Base-by-base conservation (phyloP, 208 protist species). In the Novymonas esmeraldas region DNA sequence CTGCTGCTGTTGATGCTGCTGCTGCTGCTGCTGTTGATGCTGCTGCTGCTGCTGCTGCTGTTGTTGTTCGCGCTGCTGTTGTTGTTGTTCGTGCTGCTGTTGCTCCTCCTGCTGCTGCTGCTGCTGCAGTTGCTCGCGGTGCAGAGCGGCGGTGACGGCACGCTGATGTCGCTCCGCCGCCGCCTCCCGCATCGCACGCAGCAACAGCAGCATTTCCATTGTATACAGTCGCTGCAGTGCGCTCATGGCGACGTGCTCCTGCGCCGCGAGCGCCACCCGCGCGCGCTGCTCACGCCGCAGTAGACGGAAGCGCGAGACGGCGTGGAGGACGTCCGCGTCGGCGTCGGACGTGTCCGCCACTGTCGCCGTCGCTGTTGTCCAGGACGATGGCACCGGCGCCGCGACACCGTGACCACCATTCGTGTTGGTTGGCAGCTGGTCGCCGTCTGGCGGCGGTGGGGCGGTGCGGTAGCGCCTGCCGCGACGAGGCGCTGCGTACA, bases 401-500 rank as follows among this genome's bases (percentile, higher is more conserved):
- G n/a, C 9, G 0, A 20, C 20, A 1, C 16, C 18, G 20, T 28
- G 22, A 11, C 9, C 28, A 7, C 31, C 52, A 20, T 58, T 34
- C 4, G 34, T 11, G 52, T 16, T n/a, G 52, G 34, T 20, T 7
- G 52, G 0, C 14, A n/a, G 6, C 38, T 7, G 54, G n/a, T 48
- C 1, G 16, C 39, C 18, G 0, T 24, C 24, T 33, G 24, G 22
- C 14, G n/a, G 56, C 56, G 0, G 22, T 6, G n/a, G 56, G 36
- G 0, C 18, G 22, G 22, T 34, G 20, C 16, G 36, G 33, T 26
- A 36, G 33, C 24, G 33, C 1, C 4, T 29, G 11, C 24, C 38
- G n/a, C 20, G 55, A 22, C 55, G 71, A 18, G 60, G 67, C 13
- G 68, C 38, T 11, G 67, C 64, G 63, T 80, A 80, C 34, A 80